Base-by-base conservation (phyloP, 306 rosid species). In the Crotalaria pallida region DNA sequence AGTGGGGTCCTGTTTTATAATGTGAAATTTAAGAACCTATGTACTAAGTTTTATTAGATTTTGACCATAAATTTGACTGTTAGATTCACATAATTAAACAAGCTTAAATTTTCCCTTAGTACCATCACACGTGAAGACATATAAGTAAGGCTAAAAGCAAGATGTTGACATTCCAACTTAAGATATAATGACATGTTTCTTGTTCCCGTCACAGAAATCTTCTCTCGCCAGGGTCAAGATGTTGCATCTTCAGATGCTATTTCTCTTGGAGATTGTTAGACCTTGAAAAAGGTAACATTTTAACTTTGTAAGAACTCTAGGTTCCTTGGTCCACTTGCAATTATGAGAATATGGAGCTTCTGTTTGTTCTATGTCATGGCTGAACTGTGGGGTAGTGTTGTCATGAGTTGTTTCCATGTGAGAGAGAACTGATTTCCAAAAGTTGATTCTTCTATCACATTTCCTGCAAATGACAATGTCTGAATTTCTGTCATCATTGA, bases 1-100 rank as follows among this genome's bases (percentile, higher is more conserved):
- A 9, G 85, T 71, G 89, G 98, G 95, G 36, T 57, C 85, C 90
- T 15, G 2, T 77, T 78, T 83, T 62, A 83, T 82, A n/a, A n/a
- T 88, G 90, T 33, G 52, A 60, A 49, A 15, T 34, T 38, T 4
- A 4, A 29, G 6, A 44, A 31, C 5, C 29, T 24, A 43, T 65
- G 10, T 9, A 31, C n/a, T n/a, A 52, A 36, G 7, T 27, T 53
- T 63, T 27, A 53, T 36, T 27, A 18, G n/a, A n/a, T n/a, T n/a
- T n/a, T n/a, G 27, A 64, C 48, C 9, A 40, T 51, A 17, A 50
- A 19, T 26, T 56, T 9, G 27, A 45, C 4, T 7, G 41, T 58
- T 61, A 50, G 66, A 73, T 73, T 67, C 71, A 73, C 71, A 40
- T 67, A 73, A 79, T 59, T 59, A 51, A 73, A 66, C 60, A 59